phyloP scores from a whole-genome alignment of 306 rosid genomes.

The Cicer chorassanicum region DNA sequence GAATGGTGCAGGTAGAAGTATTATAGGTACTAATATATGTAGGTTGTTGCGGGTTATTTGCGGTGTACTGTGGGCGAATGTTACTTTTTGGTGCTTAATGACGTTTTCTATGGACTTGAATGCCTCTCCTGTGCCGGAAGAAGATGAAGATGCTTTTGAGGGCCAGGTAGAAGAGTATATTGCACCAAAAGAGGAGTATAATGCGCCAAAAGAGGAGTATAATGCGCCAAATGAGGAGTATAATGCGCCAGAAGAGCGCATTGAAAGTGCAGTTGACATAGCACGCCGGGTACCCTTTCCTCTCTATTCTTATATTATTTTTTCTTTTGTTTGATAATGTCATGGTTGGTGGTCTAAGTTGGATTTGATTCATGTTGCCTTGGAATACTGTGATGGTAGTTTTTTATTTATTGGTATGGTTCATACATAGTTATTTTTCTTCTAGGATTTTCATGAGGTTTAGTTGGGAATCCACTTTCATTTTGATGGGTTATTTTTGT shows the following conservation, averaged over 20 bases:
- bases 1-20: constrained; percentile 47
- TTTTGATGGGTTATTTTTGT: constrained; percentile 27
- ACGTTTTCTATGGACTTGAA: constrained; percentile 90
- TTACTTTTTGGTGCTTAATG: constrained; percentile 58
- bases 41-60: constrained; percentile 39
- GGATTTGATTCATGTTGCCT: constrained; percentile 25
- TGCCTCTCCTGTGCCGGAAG: constrained; percentile 94
- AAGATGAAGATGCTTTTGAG: constrained; percentile 77
- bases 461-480: constrained; percentile 22
- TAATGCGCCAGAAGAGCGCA: constrained; percentile 65
- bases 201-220: constrained; percentile 68
- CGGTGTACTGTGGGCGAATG: constrained; percentile 49
- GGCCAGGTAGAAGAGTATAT: constrained; percentile 61
- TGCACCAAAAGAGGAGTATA: constrained; percentile 60
- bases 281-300: constrained; percentile 73
- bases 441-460: constrained; percentile 19
- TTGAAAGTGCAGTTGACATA: constrained; percentile 73
- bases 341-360: neutral
- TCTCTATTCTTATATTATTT: constrained; percentile 28
- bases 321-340: constrained; percentile 34
- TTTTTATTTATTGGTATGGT: constrained; percentile 28
- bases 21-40: neutral
- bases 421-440: constrained; percentile 19
- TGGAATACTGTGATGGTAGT: constrained; percentile 37
- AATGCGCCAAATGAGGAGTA: constrained; percentile 56